Evolutionary conservation across 805 yeast species (phyloP).

Genomic region (Starmerella gropengiesseri): DNA sequence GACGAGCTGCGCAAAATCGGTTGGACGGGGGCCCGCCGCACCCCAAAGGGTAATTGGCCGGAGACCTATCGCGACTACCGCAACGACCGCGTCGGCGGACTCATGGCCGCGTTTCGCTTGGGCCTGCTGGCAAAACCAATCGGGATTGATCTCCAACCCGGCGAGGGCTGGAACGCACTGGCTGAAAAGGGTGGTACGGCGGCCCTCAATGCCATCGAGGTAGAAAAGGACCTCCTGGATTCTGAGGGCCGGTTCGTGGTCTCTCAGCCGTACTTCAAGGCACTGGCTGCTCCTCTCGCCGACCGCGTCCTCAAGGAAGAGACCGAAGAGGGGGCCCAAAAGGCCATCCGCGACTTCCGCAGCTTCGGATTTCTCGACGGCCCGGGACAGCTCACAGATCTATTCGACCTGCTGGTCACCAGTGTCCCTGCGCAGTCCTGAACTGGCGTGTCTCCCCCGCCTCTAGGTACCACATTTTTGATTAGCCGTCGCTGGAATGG

Average conservation of each 20-base stretch:
- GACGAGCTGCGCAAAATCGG: conserved; percentile 60
- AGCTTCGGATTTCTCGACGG: conserved; percentile 25
- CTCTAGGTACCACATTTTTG: too few relatives aligned
- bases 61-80: conserved; percentile 54
- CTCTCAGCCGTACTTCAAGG: conserved; percentile 18
- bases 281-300: conserved; percentile 13
- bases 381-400: conserved; percentile 21
- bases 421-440: not conserved
- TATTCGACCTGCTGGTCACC: conserved; percentile 16
- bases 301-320: conserved; percentile 3
- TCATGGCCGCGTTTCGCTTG: conserved; percentile 61
- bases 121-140: conserved; percentile 53
- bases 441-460: too few relatives aligned
- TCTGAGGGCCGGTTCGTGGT: conserved; percentile 23
- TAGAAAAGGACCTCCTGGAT: conserved; percentile 15
- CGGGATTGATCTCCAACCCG: conserved; percentile 54
- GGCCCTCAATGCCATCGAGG: conserved; percentile 9
- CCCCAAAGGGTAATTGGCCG: conserved; percentile 57
- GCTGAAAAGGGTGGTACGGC: not conserved
- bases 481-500: too few relatives aligned
- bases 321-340: conserved; percentile 12
- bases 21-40: conserved; percentile 89
- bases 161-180: conserved; percentile 58
- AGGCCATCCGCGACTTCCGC: conserved; percentile 23
- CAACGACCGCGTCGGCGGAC: conserved; percentile 53